A percentile compares a stretch with the other conserved stretches of the same genome.
Evolutionary conservation across 2,329 filamentous ascomycete species (phyloP).

Genomic region (Cladobotryum mycophilum): DNA sequence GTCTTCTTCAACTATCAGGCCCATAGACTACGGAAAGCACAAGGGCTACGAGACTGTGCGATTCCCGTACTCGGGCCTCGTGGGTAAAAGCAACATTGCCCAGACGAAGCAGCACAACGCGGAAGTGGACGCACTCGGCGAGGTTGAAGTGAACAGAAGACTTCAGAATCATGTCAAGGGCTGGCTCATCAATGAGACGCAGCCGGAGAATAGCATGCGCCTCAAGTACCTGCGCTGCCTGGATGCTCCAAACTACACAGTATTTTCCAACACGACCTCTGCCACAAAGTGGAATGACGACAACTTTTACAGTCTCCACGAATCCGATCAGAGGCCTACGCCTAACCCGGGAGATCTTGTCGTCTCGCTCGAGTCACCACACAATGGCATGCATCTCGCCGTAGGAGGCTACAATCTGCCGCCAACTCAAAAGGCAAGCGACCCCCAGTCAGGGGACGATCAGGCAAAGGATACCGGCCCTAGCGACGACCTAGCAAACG

Average conservation of each 20-base stretch:
- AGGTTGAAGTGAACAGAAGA: no score
- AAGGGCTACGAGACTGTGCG: conserved; percentile 18
- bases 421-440: no score
- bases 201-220: neutral
- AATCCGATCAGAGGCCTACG: no score
- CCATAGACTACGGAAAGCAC: conserved; percentile 15
- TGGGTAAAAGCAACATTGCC: conserved; percentile 7
- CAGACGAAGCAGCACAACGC: no score
- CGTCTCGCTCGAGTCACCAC: conserved; percentile 21
- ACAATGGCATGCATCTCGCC: conserved; percentile 24
- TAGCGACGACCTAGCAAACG: conserved; percentile 16
- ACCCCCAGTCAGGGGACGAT: no score
- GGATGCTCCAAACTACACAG: conserved; percentile 26
- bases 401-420: conserved; percentile 19
- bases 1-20: neutral
- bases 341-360: neutral
- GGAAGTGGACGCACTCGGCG: no score
- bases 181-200: no score
- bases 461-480: neutral
- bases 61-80: conserved; percentile 21
- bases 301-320: neutral
- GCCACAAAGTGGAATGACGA: conserved; percentile 12
- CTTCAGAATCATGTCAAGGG: no score
- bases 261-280: conserved; percentile 26
- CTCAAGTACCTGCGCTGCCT: conserved; percentile 18